phyloP scores from a whole-genome alignment of 768 basidiomycete species.

The Sporobolomyces phaffii region DNA sequence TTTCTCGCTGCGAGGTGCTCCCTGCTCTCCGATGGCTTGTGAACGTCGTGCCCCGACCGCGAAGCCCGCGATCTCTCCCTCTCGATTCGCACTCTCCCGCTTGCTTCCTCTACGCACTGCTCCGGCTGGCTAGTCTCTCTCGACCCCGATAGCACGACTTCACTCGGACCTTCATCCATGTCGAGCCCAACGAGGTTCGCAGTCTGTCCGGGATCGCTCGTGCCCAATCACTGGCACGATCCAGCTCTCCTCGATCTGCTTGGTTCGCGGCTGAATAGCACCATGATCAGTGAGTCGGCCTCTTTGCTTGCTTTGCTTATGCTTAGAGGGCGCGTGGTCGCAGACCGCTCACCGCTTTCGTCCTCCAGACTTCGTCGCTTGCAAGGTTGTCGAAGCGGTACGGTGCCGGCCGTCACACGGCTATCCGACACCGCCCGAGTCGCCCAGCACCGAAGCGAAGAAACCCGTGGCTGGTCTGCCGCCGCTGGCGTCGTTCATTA shows the following conservation, averaged over 20 bases:
- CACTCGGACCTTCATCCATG: neutral
- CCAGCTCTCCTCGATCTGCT: conserved; percentile 72
- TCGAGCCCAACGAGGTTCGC: neutral
- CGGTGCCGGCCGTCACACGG: conserved; percentile 46
- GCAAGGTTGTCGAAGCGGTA: conserved; percentile 67
- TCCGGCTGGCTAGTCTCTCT: neutral
- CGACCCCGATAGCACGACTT: neutral
- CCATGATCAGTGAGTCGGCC: conserved; percentile 60
- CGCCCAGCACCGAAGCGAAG: conserved; percentile 47
- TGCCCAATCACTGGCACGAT: conserved; percentile 67
- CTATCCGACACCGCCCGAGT: conserved; percentile 55
- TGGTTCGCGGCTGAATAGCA: conserved; percentile 63
- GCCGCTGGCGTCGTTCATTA: conserved; percentile 73
- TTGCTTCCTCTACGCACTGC: neutral
- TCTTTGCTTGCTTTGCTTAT: neutral
- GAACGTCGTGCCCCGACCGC: too few species aligned
- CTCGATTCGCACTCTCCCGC: too few species aligned
- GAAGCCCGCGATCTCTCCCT: too few species aligned
- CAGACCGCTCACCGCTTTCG: too few species aligned
- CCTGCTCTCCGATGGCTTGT: neutral
- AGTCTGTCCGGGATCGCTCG: conserved; percentile 60
- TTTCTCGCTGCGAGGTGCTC: too few species aligned
- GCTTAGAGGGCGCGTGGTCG: too few species aligned
- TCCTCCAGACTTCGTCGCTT: conserved; percentile 62
- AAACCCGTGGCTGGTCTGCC: conserved; percentile 48